Evolutionary conservation across 148 eudicot genomes (phyloP), one percentile per base, ranked within the genome.

Genomic region (Silene conica): DNA sequence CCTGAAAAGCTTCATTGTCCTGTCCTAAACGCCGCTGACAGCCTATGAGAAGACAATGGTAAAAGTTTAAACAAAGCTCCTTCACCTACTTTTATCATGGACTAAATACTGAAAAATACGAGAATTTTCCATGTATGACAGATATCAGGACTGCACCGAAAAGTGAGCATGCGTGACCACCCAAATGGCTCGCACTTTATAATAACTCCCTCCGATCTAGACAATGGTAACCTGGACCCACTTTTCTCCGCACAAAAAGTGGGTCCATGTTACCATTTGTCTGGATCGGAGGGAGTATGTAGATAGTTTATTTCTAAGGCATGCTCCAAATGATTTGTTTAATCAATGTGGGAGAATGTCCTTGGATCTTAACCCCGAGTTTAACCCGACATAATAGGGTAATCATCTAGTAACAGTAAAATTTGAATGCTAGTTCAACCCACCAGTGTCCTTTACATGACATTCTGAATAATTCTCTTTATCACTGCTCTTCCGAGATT

Each of bases 391-490:
- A 11, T 22, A 14, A 28, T 6, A 7, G 6, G 38, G 31, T 22
- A 59, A 73, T 7, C 14, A 67, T 15, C 73, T 19, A 61, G 55
- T 15, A 19, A 69, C 14, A n/a, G 31, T 52, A 20, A 52, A 25
- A 23, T 50, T 60, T n/a, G 8, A 63, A 38, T 69, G 56, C 12
- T 26, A 26, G 43, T 55, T 73, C 38, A 38, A 82, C 81, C 79
- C 63, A 90, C 97, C 88, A 18, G 73, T 77, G 46, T 58, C 28
- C 43, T 83, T 78, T 48, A 57, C 50, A 64, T 69, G 70, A 48
- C 45, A 70, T 74, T 77, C 78, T 50, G 67, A 69, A 66, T 22
- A 75, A 69, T 87, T 87, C 74, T 89, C 94, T 75, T 87, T 87
- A 70, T 77, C 68, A 6, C 68, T 71, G 62, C 50, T 71, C 75